Evolutionary conservation across 495 filamentous ascomycete genomes (phyloP), one percentile per base, ranked within the genome.

Genomic region (Bombardia bombarda): DNA sequence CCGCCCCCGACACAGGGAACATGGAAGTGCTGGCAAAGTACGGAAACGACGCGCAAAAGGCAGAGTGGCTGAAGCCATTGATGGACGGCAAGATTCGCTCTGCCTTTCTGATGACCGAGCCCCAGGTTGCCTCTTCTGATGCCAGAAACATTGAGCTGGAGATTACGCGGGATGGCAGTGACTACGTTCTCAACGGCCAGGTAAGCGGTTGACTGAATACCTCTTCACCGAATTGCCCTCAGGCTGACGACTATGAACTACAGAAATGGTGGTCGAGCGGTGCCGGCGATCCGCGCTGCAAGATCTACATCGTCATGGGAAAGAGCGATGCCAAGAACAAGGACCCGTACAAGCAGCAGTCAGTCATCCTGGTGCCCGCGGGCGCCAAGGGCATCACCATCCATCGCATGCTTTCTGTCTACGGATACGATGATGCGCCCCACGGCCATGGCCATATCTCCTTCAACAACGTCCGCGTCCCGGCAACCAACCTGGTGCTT

Each of bases 251-350:
- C 9, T 39, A 1, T 3, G 5, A 3, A 3, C 14, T 8, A 16
- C 50, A 86, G 82, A 95, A 95, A 86, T 95, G 89, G 89, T 95
- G 89, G 89, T 88, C 82, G 48, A 88, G 83, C 45, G 89, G 89
- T 41, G 89, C 89, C 18, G 89, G 89, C 33, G 89, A 95, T 60
- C 87, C 87, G 41, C 76, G 89, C 51, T 95, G 89, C 70, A 79
- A 82, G 59, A 62, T 95, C 49, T 95, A 95, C 65, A 77, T 95
- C 20, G 86, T 93, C 38, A 92, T 95, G 86, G 89, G 85, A 56
- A 94, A 95, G 68, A 76, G 75, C 10, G 80, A 87, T 54, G 65
- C 87, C 26, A 55, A 68, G 40, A 79, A 90, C 66, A 70, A 69
- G 38, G 80, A 90, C 60, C 64, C 78, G 17, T 93, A 93, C 73